A percentile compares a stretch with the other conserved stretches of the same genome.
phyloP scores from a whole-genome alignment of 345 rosid genomes.

The Mercurialis annua region DNA sequence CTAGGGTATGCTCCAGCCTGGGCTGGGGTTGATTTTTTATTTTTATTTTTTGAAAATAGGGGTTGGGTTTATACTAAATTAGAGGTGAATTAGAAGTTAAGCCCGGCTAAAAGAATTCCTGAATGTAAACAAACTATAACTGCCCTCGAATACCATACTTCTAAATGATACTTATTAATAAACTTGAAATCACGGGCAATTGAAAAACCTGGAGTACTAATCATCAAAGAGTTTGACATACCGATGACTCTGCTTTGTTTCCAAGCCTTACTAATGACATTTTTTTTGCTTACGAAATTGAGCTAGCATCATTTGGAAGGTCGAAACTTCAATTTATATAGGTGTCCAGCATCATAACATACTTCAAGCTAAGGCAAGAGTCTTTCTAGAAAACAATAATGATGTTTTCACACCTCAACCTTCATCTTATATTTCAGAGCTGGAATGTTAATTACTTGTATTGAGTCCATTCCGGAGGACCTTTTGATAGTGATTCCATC shows the following conservation, averaged over 20 bases:
- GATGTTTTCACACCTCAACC: not conserved
- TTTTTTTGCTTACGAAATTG: too few species aligned
- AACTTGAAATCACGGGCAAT: not conserved
- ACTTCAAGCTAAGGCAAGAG: not conserved
- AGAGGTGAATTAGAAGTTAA: too few species aligned
- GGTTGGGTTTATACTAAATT: too few species aligned
- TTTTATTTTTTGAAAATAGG: too few species aligned
- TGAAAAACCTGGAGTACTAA: not conserved
- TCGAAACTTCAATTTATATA: not conserved
- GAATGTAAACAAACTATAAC: too few species aligned
- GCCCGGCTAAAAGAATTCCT: too few species aligned
- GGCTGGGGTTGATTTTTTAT: too few species aligned
- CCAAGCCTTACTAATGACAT: not conserved
- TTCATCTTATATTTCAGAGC: too few species aligned
- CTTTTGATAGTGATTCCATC: not conserved
- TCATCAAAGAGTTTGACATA: not conserved
- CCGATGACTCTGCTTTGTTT: not conserved
- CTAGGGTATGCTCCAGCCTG: not conserved
- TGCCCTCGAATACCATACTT: not conserved
- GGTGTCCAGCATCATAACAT: not conserved
- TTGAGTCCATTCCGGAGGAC: not conserved
- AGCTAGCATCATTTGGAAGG: not conserved
- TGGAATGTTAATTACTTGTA: not conserved
- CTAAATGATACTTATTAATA: not conserved
- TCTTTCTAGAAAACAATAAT: too few species aligned